Base-by-base conservation (phyloP, 192 early-diverging fungal species). In the Backusella tarrabulga region DNA sequence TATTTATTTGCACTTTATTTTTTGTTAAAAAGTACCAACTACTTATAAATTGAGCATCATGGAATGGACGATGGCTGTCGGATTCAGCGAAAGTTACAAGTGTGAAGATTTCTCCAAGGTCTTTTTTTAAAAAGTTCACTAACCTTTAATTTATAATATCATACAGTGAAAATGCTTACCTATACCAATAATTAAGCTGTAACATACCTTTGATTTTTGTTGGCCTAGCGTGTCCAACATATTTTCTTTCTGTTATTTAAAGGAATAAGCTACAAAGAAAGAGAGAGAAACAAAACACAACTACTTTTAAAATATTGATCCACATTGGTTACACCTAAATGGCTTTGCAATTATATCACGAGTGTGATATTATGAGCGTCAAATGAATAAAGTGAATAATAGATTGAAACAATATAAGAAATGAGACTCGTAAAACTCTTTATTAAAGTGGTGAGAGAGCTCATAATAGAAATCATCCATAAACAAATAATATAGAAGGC, bases 101-200 rank as follows among this genome's bases (percentile, higher is more conserved):
- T 2, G 84, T 83, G 71, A 83, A 81, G 9, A 78, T 81, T n/a
- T 81, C 83, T 32, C 84, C 84, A 78, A 83, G 81, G 70, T 56
- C 54, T 56, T 56, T 56, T 17, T 44, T 44, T 44, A 40, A 40
- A 50, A 5, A 50, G 2, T 21, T 1, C 1, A 21, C 23, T n/a
- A 54, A 17, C 21, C 8, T 21, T 50, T 54, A 1, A 12, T 12
- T 44, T 17, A 8, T 40, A 76, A 41, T 68, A 21, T 5, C 14
- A 19, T 32, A 60, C 2, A 21, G 7, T 14, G 34, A n/a, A 36
- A 35, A 21, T 29, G 15, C 34, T 69, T 77, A 82, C 80, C 80
- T 63, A 82, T 82, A 42, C 80, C 80, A 67, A 82, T 75, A 32
- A 82, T 73, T 72, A 71, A 35, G 71, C 71, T 8, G 38, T 76